phyloP scores from a whole-genome alignment of 2,329 filamentous ascomycete genomes.

The Colletotrichum ledebouriae region DNA sequence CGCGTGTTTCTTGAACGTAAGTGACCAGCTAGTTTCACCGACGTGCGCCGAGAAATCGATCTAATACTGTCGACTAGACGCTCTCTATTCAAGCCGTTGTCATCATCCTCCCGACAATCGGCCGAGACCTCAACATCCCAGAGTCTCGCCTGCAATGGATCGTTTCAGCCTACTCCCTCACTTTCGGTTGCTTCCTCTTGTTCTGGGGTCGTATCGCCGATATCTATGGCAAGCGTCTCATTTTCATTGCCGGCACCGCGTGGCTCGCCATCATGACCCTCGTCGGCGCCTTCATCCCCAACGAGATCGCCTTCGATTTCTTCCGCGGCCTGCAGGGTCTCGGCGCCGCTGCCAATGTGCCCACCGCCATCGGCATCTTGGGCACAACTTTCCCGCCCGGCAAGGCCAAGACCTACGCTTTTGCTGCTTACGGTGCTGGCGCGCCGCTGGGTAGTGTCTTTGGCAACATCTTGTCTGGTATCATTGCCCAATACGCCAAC shows the following conservation, averaged over 20 bases:
- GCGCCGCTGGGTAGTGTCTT: constrained; percentile 74
- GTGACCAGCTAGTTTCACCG: constrained; percentile 19
- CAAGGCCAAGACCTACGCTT: constrained; percentile 78
- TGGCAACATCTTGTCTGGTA: constrained; percentile 74
- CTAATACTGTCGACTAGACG: constrained; percentile 55
- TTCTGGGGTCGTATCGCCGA: constrained; percentile 78
- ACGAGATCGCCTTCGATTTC: constrained; percentile 77
- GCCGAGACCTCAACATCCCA: constrained; percentile 67
- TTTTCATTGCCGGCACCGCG: constrained; percentile 74
- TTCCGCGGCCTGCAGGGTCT: constrained; percentile 77
- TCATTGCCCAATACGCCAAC: constrained; percentile 71
- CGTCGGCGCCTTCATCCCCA: constrained; percentile 73
- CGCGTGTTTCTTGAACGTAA: constrained; percentile 68
- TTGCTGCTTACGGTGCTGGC: constrained; percentile 74
- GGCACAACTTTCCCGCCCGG: constrained; percentile 76
- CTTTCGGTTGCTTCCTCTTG: constrained; percentile 77
- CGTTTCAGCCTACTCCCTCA: constrained; percentile 74
- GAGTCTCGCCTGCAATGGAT: constrained; percentile 74
- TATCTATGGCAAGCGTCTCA: constrained; percentile 74
- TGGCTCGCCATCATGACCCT: constrained; percentile 73
- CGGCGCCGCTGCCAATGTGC: constrained; percentile 77
- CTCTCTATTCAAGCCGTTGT: constrained; percentile 71
- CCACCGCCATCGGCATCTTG: constrained; percentile 78
- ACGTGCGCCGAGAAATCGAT: constrained; percentile 20
- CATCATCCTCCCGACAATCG: constrained; percentile 74